A percentile compares a stretch with the other conserved stretches of the same genome.
Evolutionary conservation across 345 rosid species (phyloP).

Genomic region (Eucalyptus victrix): DNA sequence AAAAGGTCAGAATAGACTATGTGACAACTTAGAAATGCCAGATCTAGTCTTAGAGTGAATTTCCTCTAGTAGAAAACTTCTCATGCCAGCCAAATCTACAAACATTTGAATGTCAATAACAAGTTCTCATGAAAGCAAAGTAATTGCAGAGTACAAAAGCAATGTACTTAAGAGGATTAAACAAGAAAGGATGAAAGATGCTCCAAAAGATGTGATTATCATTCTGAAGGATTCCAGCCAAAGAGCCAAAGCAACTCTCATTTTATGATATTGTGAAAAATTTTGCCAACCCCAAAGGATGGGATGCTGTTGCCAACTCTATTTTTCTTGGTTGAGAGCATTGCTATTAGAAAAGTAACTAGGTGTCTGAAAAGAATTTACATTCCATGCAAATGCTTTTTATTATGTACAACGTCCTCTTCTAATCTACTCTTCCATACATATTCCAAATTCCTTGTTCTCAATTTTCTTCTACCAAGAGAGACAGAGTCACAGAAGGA

Average conservation of each 20-base stretch:
- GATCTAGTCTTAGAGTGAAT: neutral
- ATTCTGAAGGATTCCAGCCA: neutral
- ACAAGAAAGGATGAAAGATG: neutral
- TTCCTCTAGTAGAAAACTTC: neutral
- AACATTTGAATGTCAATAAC: neutral
- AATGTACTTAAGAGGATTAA: neutral
- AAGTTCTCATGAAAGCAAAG: neutral
- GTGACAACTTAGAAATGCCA: neutral
- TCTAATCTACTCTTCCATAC: neutral
- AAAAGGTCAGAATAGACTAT: neutral
- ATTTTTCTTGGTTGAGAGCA: neutral
- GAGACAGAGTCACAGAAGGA: neutral
- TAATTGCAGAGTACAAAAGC: neutral
- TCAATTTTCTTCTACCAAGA: neutral
- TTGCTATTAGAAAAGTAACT: neutral
- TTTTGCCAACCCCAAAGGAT: neutral
- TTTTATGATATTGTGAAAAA: neutral
- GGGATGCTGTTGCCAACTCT: neutral
- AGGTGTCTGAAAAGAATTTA: neutral
- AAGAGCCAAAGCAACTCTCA: neutral
- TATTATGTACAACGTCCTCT: neutral
- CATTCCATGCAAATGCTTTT: neutral
- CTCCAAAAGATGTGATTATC: neutral
- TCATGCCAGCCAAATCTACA: neutral
- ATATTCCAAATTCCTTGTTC: neutral